Evolutionary conservation across 345 rosid species (phyloP), one percentile per base, ranked within the genome.

Genomic region (Aurinia saxatilis): DNA sequence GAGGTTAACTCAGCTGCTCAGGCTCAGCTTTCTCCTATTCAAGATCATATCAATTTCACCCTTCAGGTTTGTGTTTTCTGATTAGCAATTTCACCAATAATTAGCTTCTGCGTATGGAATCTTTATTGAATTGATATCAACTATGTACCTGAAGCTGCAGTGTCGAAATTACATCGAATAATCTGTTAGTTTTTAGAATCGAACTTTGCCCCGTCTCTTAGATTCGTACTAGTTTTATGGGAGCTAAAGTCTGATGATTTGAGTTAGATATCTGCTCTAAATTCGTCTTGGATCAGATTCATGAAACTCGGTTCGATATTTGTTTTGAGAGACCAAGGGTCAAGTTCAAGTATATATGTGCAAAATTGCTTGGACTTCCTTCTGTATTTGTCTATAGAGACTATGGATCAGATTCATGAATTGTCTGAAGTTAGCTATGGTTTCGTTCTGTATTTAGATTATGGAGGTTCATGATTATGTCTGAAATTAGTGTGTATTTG

Each of bases 21-120:
- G 40, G 4, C 78, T 50, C 95, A 91, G 40, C 98, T 91, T 58
- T 70, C 85, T 45, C 87, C 88, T 39, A 60, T 91, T 27, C 90
- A 88, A 75, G 90, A 88, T 62, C 96, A 91, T 34, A 77, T 91
- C 77, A 86, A 84, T 78, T 91, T 82, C 83, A 88, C 95, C 11
- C 95, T 91, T 52, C 98, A 91, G 92, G 98, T 82, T 38, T 17
- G 18, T 55, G 30, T 42, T 34, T 50, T 13, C 31, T 34, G 27
- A 65, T 59, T 58, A 29, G 33, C 53, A 30, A 17, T 9, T 49
- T 51, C 23, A 5, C 17, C 47, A 62, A 50, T 50, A 10, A 8
- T 31, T 39, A 58, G 72, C 52, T 67, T 55, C 37, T 58, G 29
- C 7, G n/a, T 19, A 19, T 39, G 34, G 16, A 34, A 10, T 39